Base-by-base conservation (phyloP, 2,329 filamentous ascomycete genomes). In the Domatiomyces catenatus region DNA sequence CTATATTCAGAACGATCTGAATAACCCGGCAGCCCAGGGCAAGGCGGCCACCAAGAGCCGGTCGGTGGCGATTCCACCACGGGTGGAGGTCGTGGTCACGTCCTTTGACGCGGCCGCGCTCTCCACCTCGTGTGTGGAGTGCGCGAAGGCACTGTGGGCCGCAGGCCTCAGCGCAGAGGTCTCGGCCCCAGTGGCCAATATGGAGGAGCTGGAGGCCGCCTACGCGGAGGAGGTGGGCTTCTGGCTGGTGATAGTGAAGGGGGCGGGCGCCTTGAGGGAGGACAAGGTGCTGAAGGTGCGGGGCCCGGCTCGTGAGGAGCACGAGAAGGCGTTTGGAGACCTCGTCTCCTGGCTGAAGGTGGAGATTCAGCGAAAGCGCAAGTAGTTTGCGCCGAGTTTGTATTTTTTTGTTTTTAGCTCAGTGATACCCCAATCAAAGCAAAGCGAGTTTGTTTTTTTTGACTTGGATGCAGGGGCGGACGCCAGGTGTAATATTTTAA, bases 101-200 rank as follows among this genome's bases (percentile, higher is more conserved):
- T 90, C 87, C 60, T 93, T 94, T 60, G 88, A 94, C 61, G 71
- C 83, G 0, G 75, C 79, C 2, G 76, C 87, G 3, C 75, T 95
- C 10, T 80, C 86, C 42, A 84, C 83, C 0, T 75, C 77, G 0
- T 89, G 88, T 1, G 72, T 94, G 20, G 83, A 85, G 57, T 74
- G 95, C 43, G 71, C 95, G 7, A 80, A 84, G 51, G 78, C 77
- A 22, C 75, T 98, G 2, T 96, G 92, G 83, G 74, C 79, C 1
- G 79, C 87, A 60, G 83, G 86, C 51, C 85, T 96, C 63, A 90
- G 82, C 54, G 87, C 90, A 4, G 92, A 98, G 68, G 74, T 98
- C 26, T 86, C 88, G 5, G 77, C 81, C 24, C 86, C 94, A 62
- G 77, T 84, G 0, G 77, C 82, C 17, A 87, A 84, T 0, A 76